Conservation (phyloP, 768 basidiomycete genomes). For the Amanita rubescens region DNA sequence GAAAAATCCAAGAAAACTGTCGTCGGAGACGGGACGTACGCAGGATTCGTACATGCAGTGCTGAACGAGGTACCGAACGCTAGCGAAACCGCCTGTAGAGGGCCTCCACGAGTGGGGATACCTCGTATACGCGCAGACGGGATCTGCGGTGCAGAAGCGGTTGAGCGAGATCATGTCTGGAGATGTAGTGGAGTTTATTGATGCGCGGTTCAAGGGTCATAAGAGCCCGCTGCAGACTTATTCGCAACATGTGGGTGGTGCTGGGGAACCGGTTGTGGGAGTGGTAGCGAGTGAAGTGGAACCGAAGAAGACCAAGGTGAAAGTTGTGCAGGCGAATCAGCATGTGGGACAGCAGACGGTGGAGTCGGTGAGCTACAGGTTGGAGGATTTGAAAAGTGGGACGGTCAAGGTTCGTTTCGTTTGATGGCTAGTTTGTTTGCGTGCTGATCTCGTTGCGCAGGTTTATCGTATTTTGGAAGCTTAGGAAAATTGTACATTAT, state of each 20-base stretch:
- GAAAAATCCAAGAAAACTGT: slow-evolving; percentile 73
- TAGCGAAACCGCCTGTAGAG: slow-evolving; percentile 18
- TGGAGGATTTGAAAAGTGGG: slow-evolving; percentile 88
- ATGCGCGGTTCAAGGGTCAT: slow-evolving; percentile 70
- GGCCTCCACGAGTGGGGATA: slow-evolving; percentile 60
- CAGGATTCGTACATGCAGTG: slow-evolving; percentile 68
- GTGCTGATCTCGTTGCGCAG: slow-evolving; percentile 13
- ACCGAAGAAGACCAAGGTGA: slow-evolving; percentile 78
- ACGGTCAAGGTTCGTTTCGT: slow-evolving; percentile 64
- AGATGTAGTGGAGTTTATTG: slow-evolving; percentile 68
- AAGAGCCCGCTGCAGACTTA: slow-evolving; percentile 79
- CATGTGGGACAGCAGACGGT: slow-evolving; percentile 76
- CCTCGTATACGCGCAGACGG: slow-evolving; percentile 68
- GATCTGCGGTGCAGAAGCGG: slow-evolving; percentile 57
- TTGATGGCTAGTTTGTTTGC: neutral
- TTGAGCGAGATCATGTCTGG: slow-evolving; percentile 81
- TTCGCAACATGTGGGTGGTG: slow-evolving; percentile 44
- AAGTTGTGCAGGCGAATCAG: slow-evolving; percentile 81
- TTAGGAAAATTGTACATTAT: neutral
- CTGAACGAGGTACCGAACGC: slow-evolving; percentile 62
- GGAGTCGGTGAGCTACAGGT: slow-evolving; percentile 75
- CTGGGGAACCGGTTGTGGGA: slow-evolving; percentile 54
- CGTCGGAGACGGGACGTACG: slow-evolving; percentile 79
- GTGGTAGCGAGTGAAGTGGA: slow-evolving; percentile 83
- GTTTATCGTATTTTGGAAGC: neutral